Base-by-base conservation (phyloP, 257 asterid species). In the Perilla frutescens region DNA sequence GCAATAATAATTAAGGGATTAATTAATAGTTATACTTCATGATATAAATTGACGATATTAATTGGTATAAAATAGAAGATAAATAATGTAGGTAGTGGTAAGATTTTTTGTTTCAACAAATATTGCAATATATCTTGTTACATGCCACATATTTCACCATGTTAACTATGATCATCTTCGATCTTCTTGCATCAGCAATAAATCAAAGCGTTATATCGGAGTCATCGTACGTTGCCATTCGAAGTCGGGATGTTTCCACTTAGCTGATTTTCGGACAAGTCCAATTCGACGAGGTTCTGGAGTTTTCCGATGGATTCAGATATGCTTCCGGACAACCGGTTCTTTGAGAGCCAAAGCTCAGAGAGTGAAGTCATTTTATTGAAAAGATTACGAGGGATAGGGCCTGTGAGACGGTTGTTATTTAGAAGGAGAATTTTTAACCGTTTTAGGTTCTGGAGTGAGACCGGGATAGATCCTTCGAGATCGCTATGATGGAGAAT, bases 291-390 rank as follows among this genome's bases (percentile, higher is more conserved):
- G 7, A 89, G 80, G 41, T 70, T 74, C 26, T 61, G 66, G 59
- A 89, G 89, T 6, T 62, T 69, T 4, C 91, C 87, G n/a, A 86
- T 75, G 31, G 77, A 43, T 20, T 72, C 67, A 1, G 93, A 93
- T 47, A 91, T 82, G 7, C 48, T 61, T 14, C 85, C 84, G 0
- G 88, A 76, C 83, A 3, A 87, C 29, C 1, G 6, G 75, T 91
- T 91, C 6, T 71, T 81, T 0, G 87, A 70, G 20, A 91, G 82
- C 3, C 70, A 77, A 3, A 89, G 81, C 77, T 51, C 0, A 20
- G 85, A 61, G 4, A 89, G 81, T 4, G 74, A 86, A 48, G 78
- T 45, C 3, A 81, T 37, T 37, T 70, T 50, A 5, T 47, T 31
- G 68, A 89, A 89, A 45, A 81, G 49, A 51, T 11, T 10, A 0